Evolutionary conservation across 164 flowering plant species (phyloP).

Genomic region (Stephania yunnanensis): DNA sequence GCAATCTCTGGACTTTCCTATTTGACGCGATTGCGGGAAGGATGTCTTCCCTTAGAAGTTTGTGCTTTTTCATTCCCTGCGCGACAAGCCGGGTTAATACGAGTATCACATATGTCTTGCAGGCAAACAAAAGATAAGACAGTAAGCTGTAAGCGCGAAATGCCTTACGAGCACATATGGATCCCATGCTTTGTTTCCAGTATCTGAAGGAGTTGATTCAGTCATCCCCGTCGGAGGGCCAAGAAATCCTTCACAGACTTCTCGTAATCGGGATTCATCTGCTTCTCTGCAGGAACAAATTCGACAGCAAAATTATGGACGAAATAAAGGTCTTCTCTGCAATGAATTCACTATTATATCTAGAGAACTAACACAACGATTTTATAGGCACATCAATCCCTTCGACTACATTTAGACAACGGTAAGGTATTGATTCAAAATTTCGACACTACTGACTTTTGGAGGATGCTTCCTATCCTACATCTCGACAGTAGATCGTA

Average conservation of each 20-base stretch:
- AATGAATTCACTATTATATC: no score
- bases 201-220: conserved; percentile 41
- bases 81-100: neutral
- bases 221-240: conserved; percentile 97
- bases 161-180: conserved; percentile 80
- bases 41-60: conserved; percentile 82
- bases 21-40: conserved; percentile 99
- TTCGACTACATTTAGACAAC: neutral
- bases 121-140: neutral
- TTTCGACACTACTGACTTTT: neutral
- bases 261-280: conserved; percentile 89
- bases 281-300: conserved; percentile 65
- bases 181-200: conserved; percentile 70
- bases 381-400: no score
- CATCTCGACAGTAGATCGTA: neutral
- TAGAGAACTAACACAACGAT: no score
- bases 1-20: conserved; percentile 85
- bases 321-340: no score
- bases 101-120: neutral
- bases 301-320: neutral
- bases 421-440: neutral
- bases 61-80: conserved; percentile 93
- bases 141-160: neutral
- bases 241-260: conserved; percentile 88
- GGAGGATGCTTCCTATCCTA: no score